These are phyloP conservation scores for Annona cherimola DNA, from an alignment of 164 flowering plant species.

Conservation along the genomic window DNA sequence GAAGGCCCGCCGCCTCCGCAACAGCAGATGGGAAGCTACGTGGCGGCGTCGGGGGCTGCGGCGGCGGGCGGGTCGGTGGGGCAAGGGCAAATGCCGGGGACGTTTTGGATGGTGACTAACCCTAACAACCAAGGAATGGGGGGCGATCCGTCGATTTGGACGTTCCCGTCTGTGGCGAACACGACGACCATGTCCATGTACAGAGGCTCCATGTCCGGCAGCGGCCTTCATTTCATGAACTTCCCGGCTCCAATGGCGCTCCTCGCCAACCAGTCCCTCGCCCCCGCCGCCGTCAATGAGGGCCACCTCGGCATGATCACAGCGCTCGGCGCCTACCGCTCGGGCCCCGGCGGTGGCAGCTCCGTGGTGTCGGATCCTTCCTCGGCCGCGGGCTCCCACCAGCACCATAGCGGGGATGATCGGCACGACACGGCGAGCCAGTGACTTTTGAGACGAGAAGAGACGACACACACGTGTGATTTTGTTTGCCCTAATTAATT, in stretches of 20 bases:
- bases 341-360: conserved; percentile 14
- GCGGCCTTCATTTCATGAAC: conserved; percentile 76
- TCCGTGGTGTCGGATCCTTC: conserved; percentile 11
- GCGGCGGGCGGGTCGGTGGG: conserved; percentile 30
- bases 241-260: conserved; percentile 45
- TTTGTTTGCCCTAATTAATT: conserved; percentile 12
- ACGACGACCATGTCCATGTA: conserved; percentile 18
- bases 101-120: conserved; percentile 84
- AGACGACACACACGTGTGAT: conserved; percentile 4
- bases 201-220: conserved; percentile 37
- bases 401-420: conserved; percentile 52
- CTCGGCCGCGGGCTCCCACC: conserved; percentile 53
- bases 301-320: conserved; percentile 67
- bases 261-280: conserved; percentile 57
- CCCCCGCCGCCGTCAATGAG: conserved; percentile 28
- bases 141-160: conserved; percentile 52
- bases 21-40: conserved; percentile 52
- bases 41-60: conserved; percentile 53
- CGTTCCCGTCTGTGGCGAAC: conserved; percentile 31
- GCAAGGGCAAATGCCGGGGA: conserved; percentile 56
- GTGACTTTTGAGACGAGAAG: conserved; percentile 10
- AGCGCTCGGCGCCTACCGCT: conserved; percentile 52
- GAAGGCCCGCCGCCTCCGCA: conserved; percentile 34
- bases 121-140: conserved; percentile 39
- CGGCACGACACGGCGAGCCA: conserved; percentile 45